A percentile compares a stretch with the other conserved stretches of the same genome.
These are phyloP conservation scores for Annulohypoxylon stygium DNA, from an alignment of 495 filamentous ascomycete species.

Conservation along the genomic window DNA sequence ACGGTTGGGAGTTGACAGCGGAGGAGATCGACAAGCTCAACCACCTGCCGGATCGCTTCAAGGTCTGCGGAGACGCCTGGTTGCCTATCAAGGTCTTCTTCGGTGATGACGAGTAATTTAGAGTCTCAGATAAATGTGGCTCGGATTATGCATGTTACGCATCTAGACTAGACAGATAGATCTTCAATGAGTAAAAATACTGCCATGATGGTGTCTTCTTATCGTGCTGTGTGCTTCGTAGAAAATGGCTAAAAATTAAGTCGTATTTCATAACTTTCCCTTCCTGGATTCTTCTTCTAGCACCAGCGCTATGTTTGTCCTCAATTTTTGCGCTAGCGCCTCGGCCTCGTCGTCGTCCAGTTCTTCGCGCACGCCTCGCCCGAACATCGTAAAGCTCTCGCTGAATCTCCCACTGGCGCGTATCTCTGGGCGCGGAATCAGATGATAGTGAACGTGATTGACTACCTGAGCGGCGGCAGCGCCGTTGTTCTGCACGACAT, in stretches of 20 bases:
- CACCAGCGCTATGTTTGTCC: conserved; percentile 69
- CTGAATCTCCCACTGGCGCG: conserved; percentile 57
- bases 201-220: not conserved
- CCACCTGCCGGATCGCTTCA: conserved; percentile 75
- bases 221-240: not conserved
- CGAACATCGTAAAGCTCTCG: conserved; percentile 84
- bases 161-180: conserved; percentile 45
- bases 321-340: conserved; percentile 71
- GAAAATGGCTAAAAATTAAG: not conserved
- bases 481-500: conserved; percentile 96
- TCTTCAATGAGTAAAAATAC: conserved; percentile 32
- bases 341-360: conserved; percentile 87
- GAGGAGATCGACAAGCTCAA: conserved; percentile 75
- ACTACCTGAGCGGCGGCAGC: conserved; percentile 89
- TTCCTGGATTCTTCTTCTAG: conserved; percentile 62
- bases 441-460: conserved; percentile 90
- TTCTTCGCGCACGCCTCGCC: conserved; percentile 82
- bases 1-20: conserved; percentile 74
- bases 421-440: conserved; percentile 79
- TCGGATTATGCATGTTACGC: conserved; percentile 17
- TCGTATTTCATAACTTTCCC: conserved; percentile 46
- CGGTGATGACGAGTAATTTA: conserved; percentile 78
- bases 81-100: conserved; percentile 87
- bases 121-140: conserved; percentile 1
- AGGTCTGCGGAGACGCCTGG: conserved; percentile 79